Evolutionary conservation across 257 asterid genomes (phyloP).

Genomic region (Mentha longifolia): DNA sequence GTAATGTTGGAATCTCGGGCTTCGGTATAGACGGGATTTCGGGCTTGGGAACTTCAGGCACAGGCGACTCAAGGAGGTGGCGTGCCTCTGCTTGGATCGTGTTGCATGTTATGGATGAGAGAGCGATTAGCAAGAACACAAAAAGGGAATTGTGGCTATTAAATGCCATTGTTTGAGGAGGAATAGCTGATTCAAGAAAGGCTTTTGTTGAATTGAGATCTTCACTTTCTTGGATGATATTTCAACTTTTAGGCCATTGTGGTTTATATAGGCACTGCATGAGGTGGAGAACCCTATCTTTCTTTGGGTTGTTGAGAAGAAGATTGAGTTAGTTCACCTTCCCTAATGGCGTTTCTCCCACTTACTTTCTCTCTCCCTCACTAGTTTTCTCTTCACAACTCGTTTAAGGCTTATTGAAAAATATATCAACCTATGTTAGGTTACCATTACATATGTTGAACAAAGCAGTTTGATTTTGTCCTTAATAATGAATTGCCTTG

Average conservation of each 20-base stretch:
- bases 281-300: background rate
- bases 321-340: constrained; percentile 33
- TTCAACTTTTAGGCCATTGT: background rate
- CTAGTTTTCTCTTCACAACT: background rate
- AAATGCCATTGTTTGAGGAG: constrained; percentile 27
- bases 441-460: no score
- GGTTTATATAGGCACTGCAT: constrained; percentile 23
- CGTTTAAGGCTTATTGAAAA: no score
- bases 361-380: background rate
- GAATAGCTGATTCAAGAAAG: background rate
- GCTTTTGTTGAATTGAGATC: background rate
- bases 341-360: background rate
- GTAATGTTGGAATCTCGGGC: background rate
- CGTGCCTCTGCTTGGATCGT: constrained; percentile 19
- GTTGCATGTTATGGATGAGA: constrained; percentile 8
- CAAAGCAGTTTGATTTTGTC: no score
- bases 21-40: constrained; percentile 9
- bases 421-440: no score
- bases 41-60: constrained; percentile 37
- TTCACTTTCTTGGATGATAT: constrained; percentile 21
- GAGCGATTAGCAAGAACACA: constrained; percentile 20
- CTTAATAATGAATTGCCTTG: no score
- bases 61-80: constrained; percentile 29
- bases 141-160: constrained; percentile 24
- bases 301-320: constrained; percentile 26